A percentile compares a stretch with the other conserved stretches of the same genome.
These are phyloP conservation scores for Plasmodium cynomolgi DNA, from an alignment of 169 alveolate species.

Conservation along the genomic window DNA sequence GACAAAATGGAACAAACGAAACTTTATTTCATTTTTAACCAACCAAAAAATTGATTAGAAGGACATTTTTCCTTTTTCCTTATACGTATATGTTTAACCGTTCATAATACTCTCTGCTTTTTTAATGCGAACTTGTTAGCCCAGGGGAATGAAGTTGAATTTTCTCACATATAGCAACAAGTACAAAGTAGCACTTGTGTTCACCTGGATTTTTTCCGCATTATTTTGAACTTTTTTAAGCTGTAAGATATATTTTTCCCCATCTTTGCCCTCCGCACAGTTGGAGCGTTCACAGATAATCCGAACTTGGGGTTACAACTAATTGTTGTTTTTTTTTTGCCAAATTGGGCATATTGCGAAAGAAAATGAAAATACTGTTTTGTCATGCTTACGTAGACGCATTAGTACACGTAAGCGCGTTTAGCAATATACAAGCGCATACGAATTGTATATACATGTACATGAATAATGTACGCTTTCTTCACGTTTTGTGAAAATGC, in stretches of 20 bases:
- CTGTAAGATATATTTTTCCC: neutral
- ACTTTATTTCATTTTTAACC: neutral
- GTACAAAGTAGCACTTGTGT: neutral
- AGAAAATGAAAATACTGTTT: neutral
- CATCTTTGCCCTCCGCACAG: neutral
- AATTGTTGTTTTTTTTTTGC: neutral
- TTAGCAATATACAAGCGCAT: neutral
- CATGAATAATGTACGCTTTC: neutral
- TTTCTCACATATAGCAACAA: neutral
- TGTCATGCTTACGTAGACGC: neutral
- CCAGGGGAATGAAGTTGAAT: neutral
- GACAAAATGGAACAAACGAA: neutral
- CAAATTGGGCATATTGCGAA: neutral
- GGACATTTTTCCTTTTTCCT: constrained; percentile 1
- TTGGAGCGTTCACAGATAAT: neutral
- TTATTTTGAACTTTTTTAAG: neutral
- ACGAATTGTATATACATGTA: neutral
- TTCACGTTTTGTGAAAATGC: neutral
- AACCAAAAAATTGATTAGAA: neutral
- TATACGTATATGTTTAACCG: neutral
- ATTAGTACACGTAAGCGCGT: neutral
- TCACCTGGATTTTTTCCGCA: neutral
- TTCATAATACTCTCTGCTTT: neutral
- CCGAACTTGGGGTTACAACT: neutral
- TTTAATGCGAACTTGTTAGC: neutral